Evolutionary conservation across 2,329 filamentous ascomycete species (phyloP), one percentile per base, ranked within the genome.

Genomic region (Grosmannia serpens): DNA sequence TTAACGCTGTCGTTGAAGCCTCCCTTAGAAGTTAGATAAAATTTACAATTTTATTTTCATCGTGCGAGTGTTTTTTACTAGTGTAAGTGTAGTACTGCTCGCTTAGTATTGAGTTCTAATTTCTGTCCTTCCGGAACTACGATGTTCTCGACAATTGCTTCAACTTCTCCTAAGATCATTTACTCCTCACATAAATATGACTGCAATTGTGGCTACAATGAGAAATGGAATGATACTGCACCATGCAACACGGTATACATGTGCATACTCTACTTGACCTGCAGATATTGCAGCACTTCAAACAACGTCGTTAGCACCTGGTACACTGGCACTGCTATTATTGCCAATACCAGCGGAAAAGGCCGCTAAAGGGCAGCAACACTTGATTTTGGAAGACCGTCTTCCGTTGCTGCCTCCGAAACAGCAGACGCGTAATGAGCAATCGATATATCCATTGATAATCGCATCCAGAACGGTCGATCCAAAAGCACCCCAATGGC

Each of bases 401-500:
- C 75, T 1, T 61, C 62, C 0, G 71, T 62, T 1, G 76, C 77
- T 0, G 76, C 77, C 0, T 57, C 63, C 0, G 70, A 66, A 2
- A 80, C 73, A 6, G 70, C 67, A 0, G 69, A 59, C 0, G 68
- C 72, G 58, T 76, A 78, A 53, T 73, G 69, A 6, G 68, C 66
- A 1, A 1, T 64, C 62, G 6, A 80, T 60, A 22, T 74, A 73
- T n/a, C 73, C 72, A 62, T 78, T 77, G 62, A 79, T 75, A 59
- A 81, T 78, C 20, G 77, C 75, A 62, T 79, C 71, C 1, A 81
- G 68, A 3, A 79, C 76, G 1, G 77, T 77, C 1, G 75, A 78
- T 0, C 77, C 78, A 57, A 80, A 79, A 0, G 77, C 77, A 22
- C 77, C 77, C 78, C 78, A 20, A 81, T 75, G 33, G 78, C 78